Percentiles rank a stretch among this genome's conserved stretches.
phyloP scores from a whole-genome alignment of 257 asterid species.

The Gentiana macrophylla region DNA sequence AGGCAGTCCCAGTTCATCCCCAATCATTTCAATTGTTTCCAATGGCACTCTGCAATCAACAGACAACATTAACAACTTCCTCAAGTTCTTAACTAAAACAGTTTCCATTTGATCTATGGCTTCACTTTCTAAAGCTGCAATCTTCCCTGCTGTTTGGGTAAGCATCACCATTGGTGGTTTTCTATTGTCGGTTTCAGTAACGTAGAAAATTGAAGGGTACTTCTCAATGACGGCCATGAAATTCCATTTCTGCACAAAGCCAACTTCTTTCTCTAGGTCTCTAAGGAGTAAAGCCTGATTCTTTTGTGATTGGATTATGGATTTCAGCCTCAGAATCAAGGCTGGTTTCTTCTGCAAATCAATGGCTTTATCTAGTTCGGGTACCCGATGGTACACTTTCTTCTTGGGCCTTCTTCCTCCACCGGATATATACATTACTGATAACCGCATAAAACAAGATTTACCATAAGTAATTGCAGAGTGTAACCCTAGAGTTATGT shows the following conservation, averaged over 20 bases:
- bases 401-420: constrained; percentile 73
- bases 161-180: constrained; percentile 67
- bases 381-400: constrained; percentile 61
- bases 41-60: constrained; percentile 70
- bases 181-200: constrained; percentile 31
- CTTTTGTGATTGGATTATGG: constrained; percentile 67
- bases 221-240: constrained; percentile 71
- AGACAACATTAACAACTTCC: constrained; percentile 82
- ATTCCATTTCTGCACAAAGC: constrained; percentile 91
- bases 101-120: constrained; percentile 60
- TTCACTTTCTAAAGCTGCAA: constrained; percentile 47
- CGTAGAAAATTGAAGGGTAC: constrained; percentile 62
- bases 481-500: constrained; percentile 2
- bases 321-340: constrained; percentile 49
- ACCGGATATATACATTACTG: constrained; percentile 43
- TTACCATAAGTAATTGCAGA: constrained; percentile 1
- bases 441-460: constrained; percentile 23
- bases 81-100: constrained; percentile 57
- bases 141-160: constrained; percentile 53
- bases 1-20: constrained; percentile 68
- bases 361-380: constrained; percentile 80
- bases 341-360: constrained; percentile 83
- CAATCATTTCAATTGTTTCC: constrained; percentile 46
- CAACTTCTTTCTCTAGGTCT: constrained; percentile 96
- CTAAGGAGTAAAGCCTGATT: constrained; percentile 50